phyloP scores from a whole-genome alignment of 352 stramenopile species.

The Stramenopiles sp. region DNA sequence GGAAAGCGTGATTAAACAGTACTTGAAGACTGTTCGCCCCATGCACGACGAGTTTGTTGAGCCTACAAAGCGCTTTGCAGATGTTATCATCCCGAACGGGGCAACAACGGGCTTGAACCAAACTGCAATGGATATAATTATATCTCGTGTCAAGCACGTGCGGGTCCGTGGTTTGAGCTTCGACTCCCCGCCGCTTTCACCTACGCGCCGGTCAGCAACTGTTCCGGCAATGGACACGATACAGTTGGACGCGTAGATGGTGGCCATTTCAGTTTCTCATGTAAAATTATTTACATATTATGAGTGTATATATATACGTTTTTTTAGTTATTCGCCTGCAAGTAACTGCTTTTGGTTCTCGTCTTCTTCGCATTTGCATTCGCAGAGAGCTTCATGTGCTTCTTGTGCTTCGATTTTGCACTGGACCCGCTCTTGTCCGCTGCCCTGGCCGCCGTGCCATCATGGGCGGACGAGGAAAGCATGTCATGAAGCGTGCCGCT shows the following conservation, averaged over 20 bases:
- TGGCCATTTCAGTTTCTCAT: no score
- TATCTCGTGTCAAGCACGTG: slow-evolving; percentile 66
- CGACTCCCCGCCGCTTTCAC: no score
- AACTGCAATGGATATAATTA: slow-evolving; percentile 76
- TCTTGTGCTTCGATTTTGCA: background rate
- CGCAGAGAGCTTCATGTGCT: background rate
- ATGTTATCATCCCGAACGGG: slow-evolving; percentile 70
- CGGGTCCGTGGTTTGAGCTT: no score
- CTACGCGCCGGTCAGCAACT: no score
- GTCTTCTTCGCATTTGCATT: background rate
- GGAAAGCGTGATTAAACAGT: slow-evolving; percentile 86
- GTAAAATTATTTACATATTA: no score
- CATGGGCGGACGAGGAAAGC: background rate
- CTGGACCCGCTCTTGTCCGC: background rate
- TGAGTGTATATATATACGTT: no score
- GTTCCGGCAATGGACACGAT: no score
- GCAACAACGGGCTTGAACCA: slow-evolving; percentile 56
- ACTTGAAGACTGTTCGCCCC: slow-evolving; percentile 84
- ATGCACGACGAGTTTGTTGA: slow-evolving; percentile 97
- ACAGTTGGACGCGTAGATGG: no score
- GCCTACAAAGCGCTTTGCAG: slow-evolving; percentile 74
- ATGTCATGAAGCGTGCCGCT: background rate
- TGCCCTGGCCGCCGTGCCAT: background rate
- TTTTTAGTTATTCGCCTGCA: background rate
- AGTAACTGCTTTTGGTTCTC: background rate